These are phyloP conservation scores for Grosmannia huntii DNA, from an alignment of 2,329 filamentous ascomycete genomes.

Conservation along the genomic window DNA sequence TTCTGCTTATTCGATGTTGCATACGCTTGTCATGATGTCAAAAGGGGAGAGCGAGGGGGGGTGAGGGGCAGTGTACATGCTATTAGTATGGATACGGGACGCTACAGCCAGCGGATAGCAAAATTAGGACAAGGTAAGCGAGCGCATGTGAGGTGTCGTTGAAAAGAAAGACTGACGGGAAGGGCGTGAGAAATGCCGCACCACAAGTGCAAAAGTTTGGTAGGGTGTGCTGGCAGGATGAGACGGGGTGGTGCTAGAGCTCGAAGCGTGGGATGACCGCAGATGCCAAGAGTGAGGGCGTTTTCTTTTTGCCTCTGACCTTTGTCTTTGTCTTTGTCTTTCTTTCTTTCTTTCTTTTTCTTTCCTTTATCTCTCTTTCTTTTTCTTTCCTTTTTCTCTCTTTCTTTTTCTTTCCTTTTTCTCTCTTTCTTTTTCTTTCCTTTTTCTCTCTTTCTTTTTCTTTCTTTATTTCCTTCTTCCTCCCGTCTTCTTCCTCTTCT, in stretches of 20 bases:
- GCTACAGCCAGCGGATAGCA: background rate
- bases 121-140: conserved; percentile 7
- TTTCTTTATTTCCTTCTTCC: no score
- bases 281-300: no score
- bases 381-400: background rate
- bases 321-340: no score
- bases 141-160: background rate
- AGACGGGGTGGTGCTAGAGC: no score
- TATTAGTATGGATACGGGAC: background rate
- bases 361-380: background rate
- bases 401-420: background rate
- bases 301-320: no score
- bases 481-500: no score
- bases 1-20: background rate
- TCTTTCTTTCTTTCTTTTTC: no score
- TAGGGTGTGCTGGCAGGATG: no score
- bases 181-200: background rate
- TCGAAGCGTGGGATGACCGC: no score
- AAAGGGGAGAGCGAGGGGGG: background rate
- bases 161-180: background rate
- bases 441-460: background rate
- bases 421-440: background rate
- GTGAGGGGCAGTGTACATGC: background rate
- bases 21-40: background rate
- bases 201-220: background rate